Evolutionary conservation across 148 eudicot species (phyloP).

Genomic region (Rheum nobile): DNA sequence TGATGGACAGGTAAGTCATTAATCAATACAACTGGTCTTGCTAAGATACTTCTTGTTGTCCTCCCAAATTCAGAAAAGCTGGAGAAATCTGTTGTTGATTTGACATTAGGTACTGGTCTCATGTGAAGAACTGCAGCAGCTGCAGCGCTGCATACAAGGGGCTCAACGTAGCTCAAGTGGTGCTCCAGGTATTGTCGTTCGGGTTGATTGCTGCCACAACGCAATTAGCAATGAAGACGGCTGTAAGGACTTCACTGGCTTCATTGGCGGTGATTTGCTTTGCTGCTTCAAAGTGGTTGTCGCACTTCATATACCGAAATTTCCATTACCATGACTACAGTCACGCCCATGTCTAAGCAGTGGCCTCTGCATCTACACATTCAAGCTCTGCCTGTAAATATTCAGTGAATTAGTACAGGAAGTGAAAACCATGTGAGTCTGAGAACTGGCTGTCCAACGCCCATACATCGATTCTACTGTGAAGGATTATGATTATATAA

Average conservation of each 20-base stretch:
- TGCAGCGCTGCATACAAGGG: conserved; percentile 58
- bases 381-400: neutral
- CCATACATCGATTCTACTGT: neutral
- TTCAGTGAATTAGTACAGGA: neutral
- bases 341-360: conserved; percentile 31
- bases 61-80: neutral
- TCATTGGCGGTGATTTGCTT: conserved; percentile 40
- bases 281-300: conserved; percentile 64
- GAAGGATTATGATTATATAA: neutral
- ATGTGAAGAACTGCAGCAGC: conserved; percentile 56
- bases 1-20: conserved; percentile 52
- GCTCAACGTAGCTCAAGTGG: conserved; percentile 35
- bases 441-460: neutral
- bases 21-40: neutral
- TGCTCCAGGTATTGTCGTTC: conserved; percentile 37
- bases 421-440: neutral
- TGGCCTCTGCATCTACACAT: neutral
- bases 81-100: neutral
- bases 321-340: conserved; percentile 75
- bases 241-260: conserved; percentile 29
- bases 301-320: conserved; percentile 60
- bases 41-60: neutral
- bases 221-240: conserved; percentile 29
- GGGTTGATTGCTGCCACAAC: conserved; percentile 34
- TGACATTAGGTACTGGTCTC: conserved; percentile 58